Percentiles rank a stretch among this genome's conserved stretches.
phyloP scores from a whole-genome alignment of 2,329 filamentous ascomycete species.

The Alternaria sp. region DNA sequence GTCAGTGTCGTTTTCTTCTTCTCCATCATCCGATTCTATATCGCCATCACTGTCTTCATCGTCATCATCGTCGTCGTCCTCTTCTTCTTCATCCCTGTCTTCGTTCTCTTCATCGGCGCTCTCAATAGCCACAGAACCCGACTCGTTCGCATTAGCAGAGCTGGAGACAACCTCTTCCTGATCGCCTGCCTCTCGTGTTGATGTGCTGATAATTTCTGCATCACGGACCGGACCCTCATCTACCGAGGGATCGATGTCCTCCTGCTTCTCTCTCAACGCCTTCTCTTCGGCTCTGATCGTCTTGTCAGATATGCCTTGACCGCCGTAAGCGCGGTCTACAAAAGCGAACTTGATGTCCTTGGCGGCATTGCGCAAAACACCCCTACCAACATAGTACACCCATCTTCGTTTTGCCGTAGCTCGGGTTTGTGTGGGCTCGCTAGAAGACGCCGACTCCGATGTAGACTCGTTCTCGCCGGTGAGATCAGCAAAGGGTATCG shows the following conservation, averaged over 20 bases:
- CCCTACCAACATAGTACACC: slow-evolving; percentile 65
- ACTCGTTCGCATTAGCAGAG: slow-evolving; percentile 1
- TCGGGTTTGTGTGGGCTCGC: slow-evolving; percentile 51
- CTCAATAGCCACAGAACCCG: not conserved
- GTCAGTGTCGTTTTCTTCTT: slow-evolving; percentile 38
- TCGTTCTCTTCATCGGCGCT: slow-evolving; percentile 23
- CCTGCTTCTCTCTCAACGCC: slow-evolving; percentile 46
- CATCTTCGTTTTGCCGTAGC: slow-evolving; percentile 59
- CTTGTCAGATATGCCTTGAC: slow-evolving; percentile 55
- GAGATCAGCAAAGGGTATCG: slow-evolving; percentile 59
- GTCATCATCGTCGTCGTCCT: slow-evolving; percentile 21
- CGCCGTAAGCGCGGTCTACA: slow-evolving; percentile 67
- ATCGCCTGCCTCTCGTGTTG: slow-evolving; percentile 17
- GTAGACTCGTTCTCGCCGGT: slow-evolving; percentile 47
- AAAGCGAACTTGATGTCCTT: slow-evolving; percentile 63
- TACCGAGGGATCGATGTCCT: slow-evolving; percentile 56
- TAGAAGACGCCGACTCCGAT: slow-evolving; percentile 21
- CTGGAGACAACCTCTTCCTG: slow-evolving; percentile 10
- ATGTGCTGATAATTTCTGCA: slow-evolving; percentile 30
- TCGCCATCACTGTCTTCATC: slow-evolving; percentile 36
- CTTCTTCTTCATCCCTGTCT: slow-evolving; percentile 41
- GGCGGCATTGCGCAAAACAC: slow-evolving; percentile 63
- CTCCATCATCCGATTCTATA: slow-evolving; percentile 33
- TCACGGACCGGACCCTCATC: slow-evolving; percentile 53
- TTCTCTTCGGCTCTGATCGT: slow-evolving; percentile 52